Percentiles rank a stretch among this genome's conserved stretches.
Evolutionary conservation across 768 basidiomycete genomes (phyloP).

Genomic region (Pulveroboletus sp.): DNA sequence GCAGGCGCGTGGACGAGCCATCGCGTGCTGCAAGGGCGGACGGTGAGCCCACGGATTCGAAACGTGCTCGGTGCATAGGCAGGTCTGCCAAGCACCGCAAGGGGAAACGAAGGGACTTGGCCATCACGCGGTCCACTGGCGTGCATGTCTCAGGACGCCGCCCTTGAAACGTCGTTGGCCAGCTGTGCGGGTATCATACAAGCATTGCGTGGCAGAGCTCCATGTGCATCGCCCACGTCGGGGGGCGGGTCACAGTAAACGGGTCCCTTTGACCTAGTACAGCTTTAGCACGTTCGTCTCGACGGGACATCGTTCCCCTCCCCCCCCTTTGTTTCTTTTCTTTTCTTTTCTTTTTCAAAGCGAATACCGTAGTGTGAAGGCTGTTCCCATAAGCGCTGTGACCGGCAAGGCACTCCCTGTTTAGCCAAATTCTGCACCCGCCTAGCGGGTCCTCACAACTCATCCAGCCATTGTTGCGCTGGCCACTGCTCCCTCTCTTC

Average conservation of each 20-base stretch:
- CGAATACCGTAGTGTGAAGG: background rate
- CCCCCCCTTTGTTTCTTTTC: slow-evolving; percentile 2
- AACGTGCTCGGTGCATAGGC: no score
- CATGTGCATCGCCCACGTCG: no score
- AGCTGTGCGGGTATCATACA: slow-evolving; percentile 4
- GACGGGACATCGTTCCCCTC: background rate
- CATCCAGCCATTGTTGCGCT: slow-evolving; percentile 40
- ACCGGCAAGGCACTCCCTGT: slow-evolving; percentile 34
- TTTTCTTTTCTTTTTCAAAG: slow-evolving; percentile 6
- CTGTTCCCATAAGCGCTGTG: slow-evolving; percentile 32
- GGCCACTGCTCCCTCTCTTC: slow-evolving; percentile 36
- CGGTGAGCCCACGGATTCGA: no score
- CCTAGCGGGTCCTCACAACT: slow-evolving; percentile 29
- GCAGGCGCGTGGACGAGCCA: no score
- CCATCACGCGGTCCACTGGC: background rate
- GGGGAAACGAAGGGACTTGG: slow-evolving; percentile 2
- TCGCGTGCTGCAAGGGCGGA: no score
- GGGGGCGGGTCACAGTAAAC: no score
- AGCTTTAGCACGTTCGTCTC: background rate
- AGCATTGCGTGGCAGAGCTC: no score
- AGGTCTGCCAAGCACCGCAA: background rate
- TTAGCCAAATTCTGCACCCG: slow-evolving; percentile 33
- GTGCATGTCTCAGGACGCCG: slow-evolving; percentile 18
- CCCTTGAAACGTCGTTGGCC: slow-evolving; percentile 21
- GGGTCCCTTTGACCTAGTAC: background rate